These are phyloP conservation scores for Juncus inflexus DNA, from an alignment of 176 grass and related monocot genomes.

Conservation along the genomic window DNA sequence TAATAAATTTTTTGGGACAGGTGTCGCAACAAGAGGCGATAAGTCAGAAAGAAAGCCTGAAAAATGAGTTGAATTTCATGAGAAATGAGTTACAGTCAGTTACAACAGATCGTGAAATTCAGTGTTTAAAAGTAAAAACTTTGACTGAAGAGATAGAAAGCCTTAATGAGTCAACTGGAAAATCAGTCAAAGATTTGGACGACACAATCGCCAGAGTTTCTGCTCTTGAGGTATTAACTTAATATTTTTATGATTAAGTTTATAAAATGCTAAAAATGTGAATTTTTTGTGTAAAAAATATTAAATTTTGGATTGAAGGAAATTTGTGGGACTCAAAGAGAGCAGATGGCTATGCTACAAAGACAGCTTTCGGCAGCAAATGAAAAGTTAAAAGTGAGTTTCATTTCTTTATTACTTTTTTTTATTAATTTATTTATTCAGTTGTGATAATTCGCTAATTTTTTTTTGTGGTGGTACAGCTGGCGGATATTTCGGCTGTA, in stretches of 20 bases:
- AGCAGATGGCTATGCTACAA: slow-evolving; percentile 40
- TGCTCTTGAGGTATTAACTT: slow-evolving; percentile 60
- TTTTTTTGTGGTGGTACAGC: slow-evolving; percentile 35
- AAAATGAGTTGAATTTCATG: slow-evolving; percentile 57
- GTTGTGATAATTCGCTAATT: background rate
- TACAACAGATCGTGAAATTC: slow-evolving; percentile 63
- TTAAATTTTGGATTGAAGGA: slow-evolving; percentile 33
- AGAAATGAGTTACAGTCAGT: slow-evolving; percentile 61
- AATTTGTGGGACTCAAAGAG: slow-evolving; percentile 42
- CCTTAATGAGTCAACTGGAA: slow-evolving; percentile 39
- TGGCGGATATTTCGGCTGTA: slow-evolving; percentile 62
- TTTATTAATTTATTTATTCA: slow-evolving; percentile 2
- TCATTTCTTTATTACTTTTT: background rate
- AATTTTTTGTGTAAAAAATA: slow-evolving; percentile 2
- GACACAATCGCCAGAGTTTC: slow-evolving; percentile 25
- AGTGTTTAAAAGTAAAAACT: slow-evolving; percentile 38
- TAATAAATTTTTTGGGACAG: slow-evolving; percentile 29
- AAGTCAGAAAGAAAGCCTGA: slow-evolving; percentile 64
- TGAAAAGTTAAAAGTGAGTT: slow-evolving; percentile 19
- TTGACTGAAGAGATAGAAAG: slow-evolving; percentile 39
- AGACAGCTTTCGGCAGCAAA: slow-evolving; percentile 2
- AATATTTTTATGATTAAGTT: background rate
- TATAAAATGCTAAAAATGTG: too few relatives aligned
- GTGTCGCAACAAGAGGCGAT: slow-evolving; percentile 76
- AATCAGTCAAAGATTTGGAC: slow-evolving; percentile 46